Percentiles rank a stretch among this genome's conserved stretches.
These are phyloP conservation scores for Elsinoe ampelina DNA, from an alignment of 2,329 filamentous ascomycete genomes.

Conservation along the genomic window DNA sequence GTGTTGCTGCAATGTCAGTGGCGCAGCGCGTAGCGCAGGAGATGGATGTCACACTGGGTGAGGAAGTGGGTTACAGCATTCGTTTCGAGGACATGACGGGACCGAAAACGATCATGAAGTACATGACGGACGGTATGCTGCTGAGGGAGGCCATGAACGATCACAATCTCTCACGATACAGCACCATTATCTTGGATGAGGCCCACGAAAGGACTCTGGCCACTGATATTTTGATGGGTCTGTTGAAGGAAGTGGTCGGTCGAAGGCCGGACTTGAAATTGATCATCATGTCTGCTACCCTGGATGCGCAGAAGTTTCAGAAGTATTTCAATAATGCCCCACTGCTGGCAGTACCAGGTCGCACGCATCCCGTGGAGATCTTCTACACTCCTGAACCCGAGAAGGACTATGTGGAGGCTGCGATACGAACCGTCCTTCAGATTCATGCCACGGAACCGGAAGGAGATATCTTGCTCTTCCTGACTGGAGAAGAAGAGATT, in stretches of 20 bases:
- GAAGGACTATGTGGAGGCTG: constrained; percentile 92
- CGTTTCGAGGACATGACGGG: constrained; percentile 95
- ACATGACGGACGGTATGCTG: constrained; percentile 99
- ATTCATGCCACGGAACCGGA: constrained; percentile 90
- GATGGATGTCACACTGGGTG: constrained; percentile 83
- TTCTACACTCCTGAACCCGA: constrained; percentile 97
- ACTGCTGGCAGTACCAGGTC: constrained; percentile 83
- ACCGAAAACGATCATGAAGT: constrained; percentile 85
- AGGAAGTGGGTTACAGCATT: constrained; percentile 97
- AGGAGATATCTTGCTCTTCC: constrained; percentile 86
- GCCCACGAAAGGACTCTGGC: constrained; percentile 96
- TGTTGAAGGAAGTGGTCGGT: constrained; percentile 80
- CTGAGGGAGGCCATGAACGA: constrained; percentile 95
- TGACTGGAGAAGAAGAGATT: constrained; percentile 97
- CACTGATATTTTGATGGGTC: constrained; percentile 93
- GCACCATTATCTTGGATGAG: constrained; percentile 96
- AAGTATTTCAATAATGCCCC: constrained; percentile 94
- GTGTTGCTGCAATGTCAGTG: constrained; percentile 97
- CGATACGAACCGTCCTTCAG: constrained; percentile 87
- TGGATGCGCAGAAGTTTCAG: constrained; percentile 97
- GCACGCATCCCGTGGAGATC: constrained; percentile 94
- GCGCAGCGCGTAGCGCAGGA: constrained; percentile 96
- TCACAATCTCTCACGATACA: constrained; percentile 81
- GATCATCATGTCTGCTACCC: constrained; percentile 96
- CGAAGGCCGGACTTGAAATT: constrained; percentile 88